phyloP scores from a whole-genome alignment of 1,284 basidiomycete species.

The Flammula alnicola region DNA sequence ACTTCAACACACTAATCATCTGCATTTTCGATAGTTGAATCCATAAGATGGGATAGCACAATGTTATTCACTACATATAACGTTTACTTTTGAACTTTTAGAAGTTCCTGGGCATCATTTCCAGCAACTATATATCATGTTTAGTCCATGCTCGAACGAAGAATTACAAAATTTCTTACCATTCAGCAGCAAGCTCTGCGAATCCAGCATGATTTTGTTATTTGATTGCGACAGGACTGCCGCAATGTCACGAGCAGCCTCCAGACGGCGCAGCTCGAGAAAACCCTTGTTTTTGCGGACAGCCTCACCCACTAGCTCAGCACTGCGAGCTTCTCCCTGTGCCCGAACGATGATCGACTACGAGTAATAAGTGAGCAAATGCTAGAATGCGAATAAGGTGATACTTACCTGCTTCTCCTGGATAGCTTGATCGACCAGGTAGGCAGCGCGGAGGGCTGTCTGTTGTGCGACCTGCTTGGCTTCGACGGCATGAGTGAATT shows the following conservation, averaged over 20 bases:
- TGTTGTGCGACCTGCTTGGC: constrained; percentile 99
- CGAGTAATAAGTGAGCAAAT: background rate
- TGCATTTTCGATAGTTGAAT: too few species aligned
- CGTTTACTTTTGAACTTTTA: constrained; percentile 31
- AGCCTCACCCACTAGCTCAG: constrained; percentile 96
- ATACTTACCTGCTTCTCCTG: constrained; percentile 88
- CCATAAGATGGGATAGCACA: background rate
- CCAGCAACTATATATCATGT: constrained; percentile 38
- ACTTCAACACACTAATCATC: too few species aligned
- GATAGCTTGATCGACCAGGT: constrained; percentile 98
- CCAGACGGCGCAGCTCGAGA: constrained; percentile 91
- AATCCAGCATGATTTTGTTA: constrained; percentile 97
- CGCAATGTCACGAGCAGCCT: constrained; percentile 97
- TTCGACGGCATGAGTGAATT: constrained; percentile 99
- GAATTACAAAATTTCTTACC: constrained; percentile 53
- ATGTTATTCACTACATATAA: background rate
- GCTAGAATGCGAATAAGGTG: constrained; percentile 1
- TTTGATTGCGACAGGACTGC: constrained; percentile 76
- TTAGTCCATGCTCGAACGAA: background rate
- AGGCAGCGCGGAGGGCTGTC: constrained; percentile 96
- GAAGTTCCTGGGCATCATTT: constrained; percentile 39
- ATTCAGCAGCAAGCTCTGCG: constrained; percentile 90
- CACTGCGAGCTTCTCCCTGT: constrained; percentile 95
- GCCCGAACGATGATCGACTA: constrained; percentile 97
- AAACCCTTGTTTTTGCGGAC: constrained; percentile 97